Conservation (phyloP, 306 rosid species). For the Trifolium fragiferum region DNA sequence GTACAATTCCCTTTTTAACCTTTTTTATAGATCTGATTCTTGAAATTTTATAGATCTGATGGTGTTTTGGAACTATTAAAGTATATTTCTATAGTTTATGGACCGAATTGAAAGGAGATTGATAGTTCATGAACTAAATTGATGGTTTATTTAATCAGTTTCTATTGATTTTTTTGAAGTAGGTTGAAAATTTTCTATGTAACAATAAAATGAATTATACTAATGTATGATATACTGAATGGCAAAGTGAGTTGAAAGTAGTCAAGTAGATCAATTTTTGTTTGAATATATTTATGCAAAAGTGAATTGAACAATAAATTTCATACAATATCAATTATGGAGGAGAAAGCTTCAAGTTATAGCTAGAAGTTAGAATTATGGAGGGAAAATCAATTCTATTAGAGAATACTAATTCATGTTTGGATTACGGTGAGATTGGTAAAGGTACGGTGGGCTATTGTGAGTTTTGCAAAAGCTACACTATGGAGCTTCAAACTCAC, state of each 20-base stretch:
- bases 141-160: too few species aligned
- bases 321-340: not conserved
- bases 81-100: too few species aligned
- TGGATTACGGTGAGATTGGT: not conserved
- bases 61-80: too few species aligned
- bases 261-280: not conserved
- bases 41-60: too few species aligned
- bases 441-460: not conserved
- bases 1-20: slow-evolving; percentile 40
- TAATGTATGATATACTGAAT: too few species aligned
- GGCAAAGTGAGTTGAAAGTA: not conserved
- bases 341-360: not conserved
- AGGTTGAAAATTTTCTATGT: not conserved
- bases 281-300: not conserved
- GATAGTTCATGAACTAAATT: too few species aligned
- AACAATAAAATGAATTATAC: too few species aligned
- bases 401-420: not conserved
- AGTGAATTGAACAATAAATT: not conserved
- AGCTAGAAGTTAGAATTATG: not conserved
- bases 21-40: slow-evolving; percentile 5
- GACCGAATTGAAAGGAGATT: too few species aligned
- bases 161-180: not conserved
- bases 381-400: not conserved
- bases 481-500: not conserved
- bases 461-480: too few species aligned